These are phyloP conservation scores for Paspalum notatum DNA, from an alignment of 176 grass and related monocot species.

Conservation along the genomic window DNA sequence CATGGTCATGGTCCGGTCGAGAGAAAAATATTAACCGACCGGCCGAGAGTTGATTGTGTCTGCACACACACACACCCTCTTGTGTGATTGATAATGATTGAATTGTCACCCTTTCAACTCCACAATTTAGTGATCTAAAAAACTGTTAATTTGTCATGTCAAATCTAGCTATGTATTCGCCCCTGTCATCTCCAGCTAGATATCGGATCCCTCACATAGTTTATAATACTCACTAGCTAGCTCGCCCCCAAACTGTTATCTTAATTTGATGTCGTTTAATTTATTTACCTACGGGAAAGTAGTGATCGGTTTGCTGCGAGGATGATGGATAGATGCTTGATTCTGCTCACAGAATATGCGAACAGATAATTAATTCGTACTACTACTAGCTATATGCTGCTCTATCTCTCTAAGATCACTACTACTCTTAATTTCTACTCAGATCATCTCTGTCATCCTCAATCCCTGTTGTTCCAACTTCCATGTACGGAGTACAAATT, in stretches of 20 bases:
- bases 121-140: conserved; percentile 43
- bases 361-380: conserved; percentile 2
- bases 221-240: background rate
- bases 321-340: conserved; percentile 32
- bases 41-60: conserved; percentile 38
- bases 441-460: conserved; percentile 22
- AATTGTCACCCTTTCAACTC: conserved; percentile 51
- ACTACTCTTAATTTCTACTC: background rate
- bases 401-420: background rate
- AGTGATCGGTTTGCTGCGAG: conserved; percentile 15
- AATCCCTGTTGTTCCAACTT: background rate
- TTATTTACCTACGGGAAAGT: conserved; percentile 33
- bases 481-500: conserved; percentile 3
- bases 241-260: conserved; percentile 8
- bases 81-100: conserved; percentile 66
- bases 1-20: too few species aligned
- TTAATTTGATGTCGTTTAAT: conserved; percentile 33
- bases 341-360: conserved; percentile 39
- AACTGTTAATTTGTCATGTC: conserved; percentile 50
- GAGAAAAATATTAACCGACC: conserved; percentile 60
- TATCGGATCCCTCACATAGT: conserved; percentile 21
- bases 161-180: conserved; percentile 43
- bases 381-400: background rate
- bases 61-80: background rate
- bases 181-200: conserved; percentile 48